A percentile compares a stretch with the other conserved stretches of the same genome.
Conservation (phyloP, 345 rosid genomes). For the Pistacia atlantica region DNA sequence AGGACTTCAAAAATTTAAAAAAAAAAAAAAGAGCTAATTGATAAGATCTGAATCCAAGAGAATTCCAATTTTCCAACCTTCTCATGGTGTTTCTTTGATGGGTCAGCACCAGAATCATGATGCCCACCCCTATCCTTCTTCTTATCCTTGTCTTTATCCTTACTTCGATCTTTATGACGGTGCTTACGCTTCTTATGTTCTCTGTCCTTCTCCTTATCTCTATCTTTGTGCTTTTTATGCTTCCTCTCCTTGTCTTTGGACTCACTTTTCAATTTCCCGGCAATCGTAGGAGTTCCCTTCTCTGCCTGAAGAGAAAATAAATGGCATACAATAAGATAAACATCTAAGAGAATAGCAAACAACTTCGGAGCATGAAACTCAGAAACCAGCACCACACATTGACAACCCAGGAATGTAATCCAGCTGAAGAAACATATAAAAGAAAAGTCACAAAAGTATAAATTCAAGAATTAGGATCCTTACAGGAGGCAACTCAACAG, state of each 20-base stretch:
- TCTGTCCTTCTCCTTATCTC: constrained; percentile 83
- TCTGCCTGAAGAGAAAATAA: constrained; percentile 49
- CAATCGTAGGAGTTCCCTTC: constrained; percentile 76
- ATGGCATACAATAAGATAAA: not conserved
- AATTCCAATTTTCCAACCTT: constrained; percentile 54
- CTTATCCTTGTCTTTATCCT: constrained; percentile 81
- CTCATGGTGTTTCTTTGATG: constrained; percentile 80
- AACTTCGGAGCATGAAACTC: not conserved
- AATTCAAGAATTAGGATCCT: constrained; percentile 26
- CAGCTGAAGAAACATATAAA: constrained; percentile 1
- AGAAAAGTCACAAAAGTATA: not conserved
- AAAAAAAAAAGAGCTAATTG: not conserved
- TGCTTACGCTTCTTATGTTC: constrained; percentile 93
- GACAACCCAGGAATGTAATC: not conserved
- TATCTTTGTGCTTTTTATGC: constrained; percentile 88
- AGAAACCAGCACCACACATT: not conserved
- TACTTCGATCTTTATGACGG: constrained; percentile 80
- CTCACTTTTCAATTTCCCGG: constrained; percentile 69
- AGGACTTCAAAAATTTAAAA: not conserved
- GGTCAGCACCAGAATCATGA: constrained; percentile 79
- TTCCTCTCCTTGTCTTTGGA: constrained; percentile 86
- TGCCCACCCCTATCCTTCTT: constrained; percentile 79
- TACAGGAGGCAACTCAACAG: constrained; percentile 68
- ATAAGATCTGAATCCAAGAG: constrained; percentile 16
- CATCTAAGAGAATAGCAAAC: not conserved